Conservation (phyloP, 2,329 filamentous ascomycete species). For the Penicillium verrucosum region DNA sequence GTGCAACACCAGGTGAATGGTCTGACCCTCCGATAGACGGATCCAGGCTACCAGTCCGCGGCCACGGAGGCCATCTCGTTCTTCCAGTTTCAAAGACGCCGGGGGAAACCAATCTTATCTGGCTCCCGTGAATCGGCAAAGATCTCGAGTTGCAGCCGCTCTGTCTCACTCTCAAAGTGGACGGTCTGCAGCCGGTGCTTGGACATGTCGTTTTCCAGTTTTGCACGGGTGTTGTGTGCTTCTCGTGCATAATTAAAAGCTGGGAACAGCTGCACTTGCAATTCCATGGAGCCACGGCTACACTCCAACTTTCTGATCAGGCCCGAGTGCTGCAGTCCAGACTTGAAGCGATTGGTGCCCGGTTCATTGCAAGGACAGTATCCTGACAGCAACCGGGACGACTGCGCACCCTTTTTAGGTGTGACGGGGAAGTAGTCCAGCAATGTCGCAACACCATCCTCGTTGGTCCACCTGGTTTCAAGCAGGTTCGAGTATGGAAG, state of each 20-base stretch:
- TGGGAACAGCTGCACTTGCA: conserved; percentile 69
- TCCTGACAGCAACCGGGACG: conserved; percentile 29
- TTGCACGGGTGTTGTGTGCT: conserved; percentile 47
- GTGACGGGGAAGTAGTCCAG: conserved; percentile 74
- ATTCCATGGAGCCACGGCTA: conserved; percentile 62
- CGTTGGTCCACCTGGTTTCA: conserved; percentile 73
- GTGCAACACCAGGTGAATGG: conserved; percentile 66
- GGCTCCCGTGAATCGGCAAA: conserved; percentile 60
- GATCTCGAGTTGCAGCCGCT: conserved; percentile 65
- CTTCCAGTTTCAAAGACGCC: conserved; percentile 56
- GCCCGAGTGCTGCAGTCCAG: conserved; percentile 41
- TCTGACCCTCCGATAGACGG: conserved; percentile 62
- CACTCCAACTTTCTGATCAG: conserved; percentile 70
- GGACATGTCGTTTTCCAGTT: conserved; percentile 37
- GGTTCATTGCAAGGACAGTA: conserved; percentile 35
- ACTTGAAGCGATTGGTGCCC: conserved; percentile 51
- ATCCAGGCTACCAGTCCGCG: conserved; percentile 63
- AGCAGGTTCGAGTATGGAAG: conserved; percentile 71
- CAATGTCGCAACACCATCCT: conserved; percentile 69
- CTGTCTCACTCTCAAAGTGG: conserved; percentile 58
- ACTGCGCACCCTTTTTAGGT: conserved; percentile 51
- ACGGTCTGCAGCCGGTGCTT: conserved; percentile 55
- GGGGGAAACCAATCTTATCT: conserved; percentile 41
- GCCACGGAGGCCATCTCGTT: conserved; percentile 53
- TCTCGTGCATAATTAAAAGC: conserved; percentile 68